Evolutionary conservation across 768 basidiomycete species (phyloP).

Genomic region (Amanita inopinata): DNA sequence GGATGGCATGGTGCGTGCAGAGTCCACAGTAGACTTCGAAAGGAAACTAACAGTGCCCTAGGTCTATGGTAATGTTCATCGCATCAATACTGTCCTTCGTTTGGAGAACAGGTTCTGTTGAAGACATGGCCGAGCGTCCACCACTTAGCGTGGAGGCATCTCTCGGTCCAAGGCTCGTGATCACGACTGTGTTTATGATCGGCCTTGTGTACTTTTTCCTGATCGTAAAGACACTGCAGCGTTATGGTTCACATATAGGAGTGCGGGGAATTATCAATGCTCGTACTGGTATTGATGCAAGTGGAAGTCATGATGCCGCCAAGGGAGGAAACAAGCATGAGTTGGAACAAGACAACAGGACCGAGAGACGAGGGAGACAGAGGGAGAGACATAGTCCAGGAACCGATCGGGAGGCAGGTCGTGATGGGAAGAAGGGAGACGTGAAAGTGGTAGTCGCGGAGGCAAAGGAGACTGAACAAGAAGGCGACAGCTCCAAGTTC

Average conservation of each 20-base stretch:
- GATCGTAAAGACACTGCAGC: slow-evolving; percentile 52
- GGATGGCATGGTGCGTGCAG: slow-evolving; percentile 51
- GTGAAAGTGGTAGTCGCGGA: too few relatives aligned
- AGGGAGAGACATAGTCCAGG: not conserved
- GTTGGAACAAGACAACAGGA: not conserved
- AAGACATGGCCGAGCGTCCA: slow-evolving; percentile 26
- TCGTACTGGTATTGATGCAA: not conserved
- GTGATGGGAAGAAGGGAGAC: not conserved
- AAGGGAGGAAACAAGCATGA: slow-evolving; percentile 1
- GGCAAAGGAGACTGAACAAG: too few relatives aligned
- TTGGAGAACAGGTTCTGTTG: slow-evolving; percentile 53
- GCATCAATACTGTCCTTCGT: slow-evolving; percentile 56
- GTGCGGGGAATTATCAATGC: not conserved
- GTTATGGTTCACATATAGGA: slow-evolving; percentile 33
- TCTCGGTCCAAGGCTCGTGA: slow-evolving; percentile 42
- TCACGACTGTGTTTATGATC: slow-evolving; percentile 44
- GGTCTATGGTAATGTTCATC: slow-evolving; percentile 63
- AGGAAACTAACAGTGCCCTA: slow-evolving; percentile 11
- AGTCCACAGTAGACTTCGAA: not conserved
- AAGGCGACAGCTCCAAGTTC: not conserved
- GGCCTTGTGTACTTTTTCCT: slow-evolving; percentile 54
- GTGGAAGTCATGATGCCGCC: not conserved
- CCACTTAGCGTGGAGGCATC: slow-evolving; percentile 29
- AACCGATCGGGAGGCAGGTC: not conserved
- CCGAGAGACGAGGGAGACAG: slow-evolving; percentile 1